Conservation (phyloP, 2,329 filamentous ascomycete genomes). For the Alternaria sp. region DNA sequence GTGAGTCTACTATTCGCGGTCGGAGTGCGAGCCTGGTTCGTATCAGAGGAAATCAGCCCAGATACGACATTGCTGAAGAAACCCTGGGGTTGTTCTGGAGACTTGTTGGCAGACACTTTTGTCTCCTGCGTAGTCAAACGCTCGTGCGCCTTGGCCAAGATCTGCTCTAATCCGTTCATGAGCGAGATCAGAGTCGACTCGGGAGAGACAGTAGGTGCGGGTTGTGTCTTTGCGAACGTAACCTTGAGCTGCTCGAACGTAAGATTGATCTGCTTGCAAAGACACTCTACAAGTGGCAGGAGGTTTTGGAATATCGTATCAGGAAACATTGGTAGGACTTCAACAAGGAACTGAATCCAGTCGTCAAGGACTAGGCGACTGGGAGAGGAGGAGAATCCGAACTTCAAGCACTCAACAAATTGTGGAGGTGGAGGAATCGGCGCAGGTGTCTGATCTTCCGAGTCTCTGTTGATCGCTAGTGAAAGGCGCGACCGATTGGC, state of each 20-base stretch:
- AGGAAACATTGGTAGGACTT: conserved; percentile 83
- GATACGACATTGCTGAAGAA: conserved; percentile 96
- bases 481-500: conserved; percentile 41
- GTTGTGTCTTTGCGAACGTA: conserved; percentile 60
- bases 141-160: conserved; percentile 86
- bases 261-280: conserved; percentile 77
- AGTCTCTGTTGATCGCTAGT: conserved; percentile 35
- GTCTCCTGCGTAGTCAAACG: conserved; percentile 78
- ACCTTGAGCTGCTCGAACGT: conserved; percentile 75
- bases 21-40: conserved; percentile 75
- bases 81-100: conserved; percentile 80
- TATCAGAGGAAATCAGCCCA: conserved; percentile 83
- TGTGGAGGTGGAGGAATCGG: conserved; percentile 64
- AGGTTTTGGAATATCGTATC: conserved; percentile 88
- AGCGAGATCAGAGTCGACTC: conserved; percentile 82
- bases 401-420: conserved; percentile 83
- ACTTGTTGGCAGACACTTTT: conserved; percentile 71
- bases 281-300: conserved; percentile 86
- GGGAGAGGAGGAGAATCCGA: conserved; percentile 75
- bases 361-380: conserved; percentile 84
- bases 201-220: conserved; percentile 51
- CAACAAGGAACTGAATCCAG: conserved; percentile 86
- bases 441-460: conserved; percentile 43
- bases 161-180: conserved; percentile 90
- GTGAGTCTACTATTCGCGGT: conserved; percentile 94